Evolutionary conservation across 2,329 filamentous ascomycete species (phyloP).

Genomic region (Aureobasidium sp.): DNA sequence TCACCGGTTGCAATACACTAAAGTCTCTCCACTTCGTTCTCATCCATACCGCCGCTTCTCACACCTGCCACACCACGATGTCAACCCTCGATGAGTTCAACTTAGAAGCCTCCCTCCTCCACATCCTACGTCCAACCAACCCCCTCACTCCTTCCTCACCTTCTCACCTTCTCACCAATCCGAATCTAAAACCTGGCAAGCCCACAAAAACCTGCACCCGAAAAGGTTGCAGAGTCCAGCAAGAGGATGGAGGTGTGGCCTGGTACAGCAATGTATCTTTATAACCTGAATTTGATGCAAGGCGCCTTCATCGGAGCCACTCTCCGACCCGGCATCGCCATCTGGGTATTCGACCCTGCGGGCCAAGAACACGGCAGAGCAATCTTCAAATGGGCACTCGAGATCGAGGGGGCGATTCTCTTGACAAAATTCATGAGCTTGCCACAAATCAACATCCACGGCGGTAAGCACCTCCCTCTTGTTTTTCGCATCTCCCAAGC

Average conservation of each 20-base stretch:
- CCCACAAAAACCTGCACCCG: slow-evolving; percentile 5
- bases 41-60: too few relatives aligned
- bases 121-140: too few relatives aligned
- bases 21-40: too few relatives aligned
- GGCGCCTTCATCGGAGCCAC: neutral
- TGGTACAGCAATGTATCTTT: slow-evolving; percentile 2
- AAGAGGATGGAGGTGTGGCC: neutral
- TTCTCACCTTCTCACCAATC: too few relatives aligned
- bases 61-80: too few relatives aligned
- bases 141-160: too few relatives aligned
- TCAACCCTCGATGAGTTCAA: too few relatives aligned
- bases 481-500: too few relatives aligned
- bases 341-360: neutral
- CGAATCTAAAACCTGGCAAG: slow-evolving; percentile 13
- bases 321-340: neutral
- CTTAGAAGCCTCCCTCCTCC: too few relatives aligned
- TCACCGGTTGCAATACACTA: too few relatives aligned
- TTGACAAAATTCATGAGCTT: neutral
- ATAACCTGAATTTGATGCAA: neutral
- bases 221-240: neutral
- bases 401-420: slow-evolving; percentile 8
- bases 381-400: neutral
- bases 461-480: neutral
- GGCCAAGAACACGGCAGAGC: neutral
- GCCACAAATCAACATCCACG: neutral